phyloP scores from a whole-genome alignment of 2,329 filamentous ascomycete species.

The Cadophora gregata region DNA sequence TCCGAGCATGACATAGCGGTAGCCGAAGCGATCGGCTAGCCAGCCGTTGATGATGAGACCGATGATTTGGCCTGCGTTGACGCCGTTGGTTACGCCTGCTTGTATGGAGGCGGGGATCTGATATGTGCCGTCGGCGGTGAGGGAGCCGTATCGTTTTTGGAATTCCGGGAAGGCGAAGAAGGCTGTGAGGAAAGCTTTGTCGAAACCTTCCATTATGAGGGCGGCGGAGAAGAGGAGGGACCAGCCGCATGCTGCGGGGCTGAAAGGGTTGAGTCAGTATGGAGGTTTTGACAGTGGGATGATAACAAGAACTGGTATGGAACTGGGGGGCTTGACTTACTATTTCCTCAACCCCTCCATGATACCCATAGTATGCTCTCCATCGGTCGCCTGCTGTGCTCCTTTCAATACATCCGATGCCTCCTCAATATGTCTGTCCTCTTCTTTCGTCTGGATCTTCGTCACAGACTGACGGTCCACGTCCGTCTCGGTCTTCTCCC shows the following conservation, averaged over 20 bases:
- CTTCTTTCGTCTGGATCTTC: slow-evolving; percentile 5
- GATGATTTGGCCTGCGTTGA: slow-evolving; percentile 49
- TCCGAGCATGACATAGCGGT: slow-evolving; percentile 53
- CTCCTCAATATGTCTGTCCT: slow-evolving; percentile 18
- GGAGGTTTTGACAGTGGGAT: neutral
- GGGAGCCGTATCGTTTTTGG: slow-evolving; percentile 41
- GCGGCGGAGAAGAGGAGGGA: slow-evolving; percentile 46
- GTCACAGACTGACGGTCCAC: neutral
- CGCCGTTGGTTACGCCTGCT: slow-evolving; percentile 49
- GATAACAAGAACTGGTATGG: neutral
- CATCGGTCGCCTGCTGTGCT: slow-evolving; percentile 27
- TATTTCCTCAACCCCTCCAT: slow-evolving; percentile 24
- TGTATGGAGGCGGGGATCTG: slow-evolving; percentile 48
- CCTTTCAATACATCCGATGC: slow-evolving; percentile 6
- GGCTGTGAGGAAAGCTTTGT: slow-evolving; percentile 44
- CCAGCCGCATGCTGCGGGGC: slow-evolving; percentile 36
- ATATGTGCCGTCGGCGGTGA: slow-evolving; percentile 35
- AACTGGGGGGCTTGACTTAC: neutral
- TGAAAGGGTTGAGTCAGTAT: neutral
- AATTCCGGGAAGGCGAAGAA: slow-evolving; percentile 45
- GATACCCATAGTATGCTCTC: slow-evolving; percentile 33
- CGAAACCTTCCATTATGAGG: slow-evolving; percentile 51
- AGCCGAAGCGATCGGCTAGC: slow-evolving; percentile 50
- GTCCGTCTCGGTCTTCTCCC: neutral
- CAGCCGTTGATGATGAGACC: slow-evolving; percentile 50